A percentile compares a stretch with the other conserved stretches of the same genome.
phyloP scores from a whole-genome alignment of 2,329 filamentous ascomycete genomes.

The Lasiodiplodia hormozganensis region DNA sequence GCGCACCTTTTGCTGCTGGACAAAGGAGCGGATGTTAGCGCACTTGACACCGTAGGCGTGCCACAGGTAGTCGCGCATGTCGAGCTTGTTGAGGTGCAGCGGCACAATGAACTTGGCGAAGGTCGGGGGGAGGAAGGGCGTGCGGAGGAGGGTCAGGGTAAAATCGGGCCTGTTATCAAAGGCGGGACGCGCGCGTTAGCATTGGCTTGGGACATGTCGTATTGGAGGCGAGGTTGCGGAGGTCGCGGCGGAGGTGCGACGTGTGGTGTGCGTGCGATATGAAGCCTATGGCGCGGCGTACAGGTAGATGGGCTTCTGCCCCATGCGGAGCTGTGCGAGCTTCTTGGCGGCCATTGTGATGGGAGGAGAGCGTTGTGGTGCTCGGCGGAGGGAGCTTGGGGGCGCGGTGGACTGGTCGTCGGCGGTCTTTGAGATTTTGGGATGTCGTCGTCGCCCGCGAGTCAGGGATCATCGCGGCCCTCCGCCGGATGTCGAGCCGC shows the following conservation, averaged over 20 bases:
- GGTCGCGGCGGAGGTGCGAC: neutral
- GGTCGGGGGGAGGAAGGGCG: constrained; percentile 73
- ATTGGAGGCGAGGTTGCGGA: neutral
- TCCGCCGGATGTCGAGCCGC: neutral
- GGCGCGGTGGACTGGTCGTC: constrained; percentile 3
- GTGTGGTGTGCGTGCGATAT: neutral
- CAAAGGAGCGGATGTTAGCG: constrained; percentile 75
- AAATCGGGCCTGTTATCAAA: constrained; percentile 73
- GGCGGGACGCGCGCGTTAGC: neutral
- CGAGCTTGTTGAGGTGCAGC: constrained; percentile 92
- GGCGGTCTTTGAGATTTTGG: constrained; percentile 25
- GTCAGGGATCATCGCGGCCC: neutral
- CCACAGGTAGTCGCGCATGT: constrained; percentile 92
- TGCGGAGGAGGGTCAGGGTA: constrained; percentile 78
- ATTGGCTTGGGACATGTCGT: neutral
- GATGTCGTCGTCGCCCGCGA: constrained; percentile 8
- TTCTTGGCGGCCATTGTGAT: constrained; percentile 17
- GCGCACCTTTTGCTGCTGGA: constrained; percentile 72
- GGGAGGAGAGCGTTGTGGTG: neutral
- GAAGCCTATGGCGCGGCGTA: constrained; percentile 37
- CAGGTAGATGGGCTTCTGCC: constrained; percentile 57
- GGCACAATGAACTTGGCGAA: constrained; percentile 92
- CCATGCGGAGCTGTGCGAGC: constrained; percentile 40
- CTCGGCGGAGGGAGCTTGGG: constrained; percentile 30
- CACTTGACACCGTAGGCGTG: constrained; percentile 81